Evolutionary conservation across 2,329 filamentous ascomycete species (phyloP).

Genomic region (Paraphoma chrysanthemicola): DNA sequence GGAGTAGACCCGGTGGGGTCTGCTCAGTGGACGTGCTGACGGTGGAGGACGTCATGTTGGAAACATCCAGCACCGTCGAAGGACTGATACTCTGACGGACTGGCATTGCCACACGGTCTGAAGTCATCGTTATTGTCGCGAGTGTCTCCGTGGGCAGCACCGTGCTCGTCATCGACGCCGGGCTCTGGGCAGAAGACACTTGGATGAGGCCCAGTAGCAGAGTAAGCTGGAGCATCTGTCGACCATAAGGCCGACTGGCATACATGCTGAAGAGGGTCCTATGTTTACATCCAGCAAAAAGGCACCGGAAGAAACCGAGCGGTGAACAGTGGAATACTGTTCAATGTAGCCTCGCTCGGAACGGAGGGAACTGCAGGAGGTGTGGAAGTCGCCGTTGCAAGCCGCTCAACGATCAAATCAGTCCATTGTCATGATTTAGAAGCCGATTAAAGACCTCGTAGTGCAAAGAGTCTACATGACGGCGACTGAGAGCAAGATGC

Average conservation of each 20-base stretch:
- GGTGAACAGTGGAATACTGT: no score
- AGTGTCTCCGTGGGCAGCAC: no score
- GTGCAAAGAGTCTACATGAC: not conserved
- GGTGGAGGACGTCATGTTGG: not conserved
- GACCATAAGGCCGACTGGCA: no score
- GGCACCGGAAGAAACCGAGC: no score
- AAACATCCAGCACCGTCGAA: not conserved
- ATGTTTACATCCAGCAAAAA: no score
- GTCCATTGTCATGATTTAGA: not conserved
- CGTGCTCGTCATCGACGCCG: no score
- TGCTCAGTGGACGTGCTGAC: not conserved
- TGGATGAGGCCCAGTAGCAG: no score
- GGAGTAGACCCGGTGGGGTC: slow-evolving; percentile 13
- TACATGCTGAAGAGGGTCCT: no score
- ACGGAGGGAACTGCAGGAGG: not conserved
- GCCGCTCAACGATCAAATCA: not conserved
- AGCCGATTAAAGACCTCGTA: not conserved
- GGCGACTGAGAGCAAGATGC: not conserved
- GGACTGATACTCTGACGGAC: not conserved
- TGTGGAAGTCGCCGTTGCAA: not conserved
- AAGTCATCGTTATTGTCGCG: not conserved
- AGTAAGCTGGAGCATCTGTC: no score
- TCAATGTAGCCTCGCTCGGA: not conserved
- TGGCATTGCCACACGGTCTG: not conserved
- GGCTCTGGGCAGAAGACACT: no score